Base-by-base conservation (phyloP, 2,329 filamentous ascomycete genomes). In the Akanthomyces uredinophilus region DNA sequence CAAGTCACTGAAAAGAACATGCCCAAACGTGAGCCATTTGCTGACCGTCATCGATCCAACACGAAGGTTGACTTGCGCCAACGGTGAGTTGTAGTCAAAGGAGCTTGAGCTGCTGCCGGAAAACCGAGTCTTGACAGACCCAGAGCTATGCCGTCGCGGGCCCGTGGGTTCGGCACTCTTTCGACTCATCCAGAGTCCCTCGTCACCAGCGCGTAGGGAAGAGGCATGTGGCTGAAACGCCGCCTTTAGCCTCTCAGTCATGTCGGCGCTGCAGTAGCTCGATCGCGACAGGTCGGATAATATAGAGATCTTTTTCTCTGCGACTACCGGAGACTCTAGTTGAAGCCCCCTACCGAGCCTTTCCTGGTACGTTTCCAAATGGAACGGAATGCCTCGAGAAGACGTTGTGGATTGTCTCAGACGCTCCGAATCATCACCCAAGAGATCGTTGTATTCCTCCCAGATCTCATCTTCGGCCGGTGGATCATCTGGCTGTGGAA, bases 391-490 rank as follows among this genome's bases (percentile, higher is more conserved):
- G 0, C 82, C 83, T 29, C 79, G 78, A 0, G 86, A 87, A 0
- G 84, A 86, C 1, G 80, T 82, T 5, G 81, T 77, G 1, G 84
- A 86, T 1, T 76, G 75, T 2, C 81, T 80, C 1, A 75, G 75
- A 65, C 78, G 77, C 37, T 70, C 63, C 1, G 72, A 71, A 11
- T 80, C 81, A 13, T 91, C 87, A 58, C 90, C 90, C 60, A 97
- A 83, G 14, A 97, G 78, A 68, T 97, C 94, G 66, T 98, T 88
- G 70, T 96, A 97, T 74, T 96, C 94, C 57, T 93, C 88, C 94
- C 94, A 98, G 1, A 96, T 83, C 70, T 97, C 94, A 68, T 97
- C 94, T 66, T 96, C 90, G 1, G 79, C 85, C 4, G 88, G 81
- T 0, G 85, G 87, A 4, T 86, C 85, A 50, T 79, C 80, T 1